Base-by-base conservation (phyloP, 148 eudicot genomes). In the Fagopyrum tataricum region DNA sequence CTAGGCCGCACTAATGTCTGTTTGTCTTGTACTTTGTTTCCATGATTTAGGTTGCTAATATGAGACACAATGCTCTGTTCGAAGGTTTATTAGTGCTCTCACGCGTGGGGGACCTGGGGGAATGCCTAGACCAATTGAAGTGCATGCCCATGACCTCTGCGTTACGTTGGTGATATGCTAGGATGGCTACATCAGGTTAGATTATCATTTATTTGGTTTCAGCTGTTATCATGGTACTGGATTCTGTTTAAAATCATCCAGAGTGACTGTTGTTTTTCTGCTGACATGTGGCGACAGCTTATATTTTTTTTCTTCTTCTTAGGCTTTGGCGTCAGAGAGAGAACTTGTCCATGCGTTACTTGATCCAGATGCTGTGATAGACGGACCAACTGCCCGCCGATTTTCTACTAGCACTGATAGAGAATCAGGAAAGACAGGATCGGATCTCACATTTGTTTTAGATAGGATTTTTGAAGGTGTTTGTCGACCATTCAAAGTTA, bases 91-190 rank as follows among this genome's bases (percentile, higher is more conserved):
- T 68, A 91, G 92, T 72, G 98, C 98, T 79, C 93, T 95, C 79
- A 95, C 98, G 67, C 98, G 98, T 82, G 98, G 98, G 74, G 98
- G 98, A 77, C 98, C 98, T 76, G 93, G 97, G 76, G 98, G 98
- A 74, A 78, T 95, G 82, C 98, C 98, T 76, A 87, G 98, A 81
- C 97, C 98, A 82, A 95, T 95, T 78, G 98, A 95, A 85, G 93
- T 95, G 49, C 97, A 95, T 85, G 98, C 98, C 64, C 96, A 95
- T 83, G 98, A 95, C 82, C 98, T 78, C 86, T 95, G 53, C 91
- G 97, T 58, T 95, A 95, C 80, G 96, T 95, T 42, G 97, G 98
- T 66, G 98, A 95, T 84, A 95, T 90, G 98, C 81, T 95, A 12
- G 98, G 93, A 52, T 95, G 98, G 98, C 78, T 95, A 70, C 98